Percentiles rank a stretch among this genome's conserved stretches.
These are phyloP conservation scores for Dorcoceras hygrometricum DNA, from an alignment of 257 asterid species.

Conservation along the genomic window DNA sequence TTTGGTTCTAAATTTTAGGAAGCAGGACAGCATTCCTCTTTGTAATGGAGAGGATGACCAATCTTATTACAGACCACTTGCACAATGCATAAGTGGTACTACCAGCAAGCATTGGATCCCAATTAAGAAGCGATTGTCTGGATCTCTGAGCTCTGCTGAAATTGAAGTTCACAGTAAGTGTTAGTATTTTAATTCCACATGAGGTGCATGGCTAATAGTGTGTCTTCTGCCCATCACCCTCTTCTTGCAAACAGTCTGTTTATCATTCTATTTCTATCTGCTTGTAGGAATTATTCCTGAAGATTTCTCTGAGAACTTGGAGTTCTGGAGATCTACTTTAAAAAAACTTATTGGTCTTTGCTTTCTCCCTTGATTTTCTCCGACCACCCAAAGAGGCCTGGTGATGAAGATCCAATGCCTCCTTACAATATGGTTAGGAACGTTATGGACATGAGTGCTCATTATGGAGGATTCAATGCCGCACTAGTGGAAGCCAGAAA, in stretches of 20 bases:
- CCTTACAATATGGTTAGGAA: slow-evolving; percentile 93
- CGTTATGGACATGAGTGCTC: slow-evolving; percentile 96
- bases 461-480: slow-evolving; percentile 76
- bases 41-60: slow-evolving; percentile 73
- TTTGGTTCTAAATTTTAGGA: slow-evolving; percentile 35
- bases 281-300: slow-evolving; percentile 66
- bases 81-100: slow-evolving; percentile 66
- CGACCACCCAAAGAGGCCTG: slow-evolving; percentile 96
- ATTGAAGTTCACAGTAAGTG: slow-evolving; percentile 69
- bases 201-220: slow-evolving; percentile 9
- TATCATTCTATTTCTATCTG: slow-evolving; percentile 23
- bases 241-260: slow-evolving; percentile 15
- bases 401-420: slow-evolving; percentile 91
- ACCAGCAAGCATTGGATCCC: slow-evolving; percentile 76
- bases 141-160: slow-evolving; percentile 44
- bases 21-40: slow-evolving; percentile 49
- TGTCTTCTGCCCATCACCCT: slow-evolving; percentile 1
- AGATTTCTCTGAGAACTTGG: slow-evolving; percentile 66
- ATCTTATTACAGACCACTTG: slow-evolving; percentile 73
- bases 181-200: slow-evolving; percentile 10
- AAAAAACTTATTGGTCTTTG: slow-evolving; percentile 90
- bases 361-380: slow-evolving; percentile 94
- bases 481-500: slow-evolving; percentile 71
- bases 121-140: slow-evolving; percentile 58
- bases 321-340: slow-evolving; percentile 72